Conservation (phyloP, 31 red algal species). For the Asparagopsis taxiformis region DNA sequence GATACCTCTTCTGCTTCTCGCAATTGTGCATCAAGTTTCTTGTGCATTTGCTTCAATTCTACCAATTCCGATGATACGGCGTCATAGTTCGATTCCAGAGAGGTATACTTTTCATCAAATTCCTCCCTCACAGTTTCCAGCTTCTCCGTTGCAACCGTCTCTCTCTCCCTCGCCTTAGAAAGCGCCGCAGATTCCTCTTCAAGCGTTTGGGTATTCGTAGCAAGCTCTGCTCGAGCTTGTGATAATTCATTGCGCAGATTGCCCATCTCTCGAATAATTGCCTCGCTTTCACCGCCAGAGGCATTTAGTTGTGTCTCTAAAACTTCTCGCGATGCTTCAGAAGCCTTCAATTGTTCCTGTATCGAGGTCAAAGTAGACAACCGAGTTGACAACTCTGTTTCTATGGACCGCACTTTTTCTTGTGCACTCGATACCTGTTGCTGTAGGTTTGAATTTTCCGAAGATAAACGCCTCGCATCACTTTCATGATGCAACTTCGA, state of each 20-base stretch:
- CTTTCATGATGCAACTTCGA: background rate
- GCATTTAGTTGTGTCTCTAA: constrained; percentile 8
- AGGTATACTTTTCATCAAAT: background rate
- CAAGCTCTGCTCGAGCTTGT: constrained; percentile 8
- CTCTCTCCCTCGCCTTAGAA: background rate
- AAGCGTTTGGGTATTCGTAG: background rate
- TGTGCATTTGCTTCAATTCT: background rate
- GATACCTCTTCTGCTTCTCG: background rate
- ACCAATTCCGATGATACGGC: background rate
- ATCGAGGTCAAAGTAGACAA: background rate
- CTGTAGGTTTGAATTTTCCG: no score
- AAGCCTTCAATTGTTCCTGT: background rate
- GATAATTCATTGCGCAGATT: constrained; percentile 7
- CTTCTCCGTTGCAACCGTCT: background rate
- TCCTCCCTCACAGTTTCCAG: background rate
- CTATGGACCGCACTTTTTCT: background rate
- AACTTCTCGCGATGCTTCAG: constrained; percentile 10
- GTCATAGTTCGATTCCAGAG: constrained; percentile 8
- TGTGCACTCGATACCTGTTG: background rate
- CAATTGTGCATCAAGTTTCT: background rate
- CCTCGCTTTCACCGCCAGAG: constrained; percentile 8
- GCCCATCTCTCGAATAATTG: background rate
- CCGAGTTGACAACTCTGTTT: background rate
- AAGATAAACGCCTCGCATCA: no score
- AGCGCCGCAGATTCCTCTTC: background rate